Evolutionary conservation across 345 rosid species (phyloP).

Genomic region (Euphorbia tirucalli): DNA sequence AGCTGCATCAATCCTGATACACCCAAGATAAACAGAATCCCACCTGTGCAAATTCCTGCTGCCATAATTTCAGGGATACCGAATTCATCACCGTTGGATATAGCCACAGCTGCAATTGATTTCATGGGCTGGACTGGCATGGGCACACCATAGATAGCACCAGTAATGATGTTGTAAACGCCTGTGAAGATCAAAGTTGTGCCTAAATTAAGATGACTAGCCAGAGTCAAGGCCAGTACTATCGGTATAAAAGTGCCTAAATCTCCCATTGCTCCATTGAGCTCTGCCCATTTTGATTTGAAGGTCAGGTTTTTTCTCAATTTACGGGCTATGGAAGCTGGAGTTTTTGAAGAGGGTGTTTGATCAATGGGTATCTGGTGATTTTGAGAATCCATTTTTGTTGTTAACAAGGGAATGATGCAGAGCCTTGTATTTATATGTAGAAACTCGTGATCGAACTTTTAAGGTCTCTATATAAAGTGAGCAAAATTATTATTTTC

Average conservation of each 20-base stretch:
- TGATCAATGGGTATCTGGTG: slow-evolving; percentile 13
- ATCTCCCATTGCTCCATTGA: slow-evolving; percentile 92
- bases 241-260: slow-evolving; percentile 86
- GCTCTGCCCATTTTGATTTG: slow-evolving; percentile 57
- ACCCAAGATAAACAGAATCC: slow-evolving; percentile 56
- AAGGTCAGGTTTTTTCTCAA: slow-evolving; percentile 47
- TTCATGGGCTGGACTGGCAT: slow-evolving; percentile 99
- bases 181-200: slow-evolving; percentile 78
- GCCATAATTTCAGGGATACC: slow-evolving; percentile 80
- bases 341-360: slow-evolving; percentile 9
- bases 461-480: too few relatives aligned
- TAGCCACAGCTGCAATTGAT: slow-evolving; percentile 72
- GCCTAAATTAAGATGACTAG: slow-evolving; percentile 73
- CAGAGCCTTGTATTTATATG: too few relatives aligned
- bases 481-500: too few relatives aligned
- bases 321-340: slow-evolving; percentile 32
- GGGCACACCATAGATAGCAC: slow-evolving; percentile 72
- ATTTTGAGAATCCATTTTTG: slow-evolving; percentile 15
- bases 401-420: not conserved
- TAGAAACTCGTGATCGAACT: too few relatives aligned
- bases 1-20: slow-evolving; percentile 74
- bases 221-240: slow-evolving; percentile 71
- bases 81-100: slow-evolving; percentile 45
- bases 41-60: slow-evolving; percentile 71
- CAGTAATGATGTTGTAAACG: slow-evolving; percentile 63